Percentiles rank a stretch among this genome's conserved stretches.
Conservation (phyloP, 306 rosid genomes). For the Cicer judaicum region DNA sequence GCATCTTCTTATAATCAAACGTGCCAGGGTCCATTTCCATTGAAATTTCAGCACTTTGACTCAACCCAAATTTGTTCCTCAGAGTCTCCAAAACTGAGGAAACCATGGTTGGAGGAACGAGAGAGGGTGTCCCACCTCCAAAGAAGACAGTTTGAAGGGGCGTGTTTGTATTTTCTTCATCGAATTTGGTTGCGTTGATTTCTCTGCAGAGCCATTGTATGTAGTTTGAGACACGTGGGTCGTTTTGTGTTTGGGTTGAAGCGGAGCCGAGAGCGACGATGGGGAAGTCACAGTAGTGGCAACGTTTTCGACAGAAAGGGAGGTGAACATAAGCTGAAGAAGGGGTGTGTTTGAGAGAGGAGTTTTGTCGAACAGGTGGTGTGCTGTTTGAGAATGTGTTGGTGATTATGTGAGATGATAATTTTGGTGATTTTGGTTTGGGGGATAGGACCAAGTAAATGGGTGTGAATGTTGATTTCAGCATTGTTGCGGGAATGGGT, state of each 20-base stretch:
- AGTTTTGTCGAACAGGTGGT: slow-evolving; percentile 72
- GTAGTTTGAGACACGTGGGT: slow-evolving; percentile 77
- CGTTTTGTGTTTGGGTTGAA: slow-evolving; percentile 55
- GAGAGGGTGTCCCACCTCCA: slow-evolving; percentile 94
- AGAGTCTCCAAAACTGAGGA: slow-evolving; percentile 60
- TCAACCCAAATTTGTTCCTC: slow-evolving; percentile 65
- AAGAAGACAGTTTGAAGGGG: slow-evolving; percentile 85
- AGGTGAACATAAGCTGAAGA: slow-evolving; percentile 92
- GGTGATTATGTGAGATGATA: background rate
- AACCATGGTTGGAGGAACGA: slow-evolving; percentile 81
- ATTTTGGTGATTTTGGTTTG: slow-evolving; percentile 46
- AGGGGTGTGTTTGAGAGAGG: slow-evolving; percentile 53
- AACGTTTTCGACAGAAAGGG: slow-evolving; percentile 94
- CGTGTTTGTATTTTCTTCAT: slow-evolving; percentile 16
- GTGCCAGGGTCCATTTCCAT: slow-evolving; percentile 99
- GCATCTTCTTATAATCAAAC: slow-evolving; percentile 71
- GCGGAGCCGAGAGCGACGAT: slow-evolving; percentile 88
- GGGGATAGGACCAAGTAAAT: slow-evolving; percentile 56
- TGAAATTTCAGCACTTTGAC: slow-evolving; percentile 68
- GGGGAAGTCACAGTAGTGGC: slow-evolving; percentile 96
- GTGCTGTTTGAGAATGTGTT: slow-evolving; percentile 46
- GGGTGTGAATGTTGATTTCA: slow-evolving; percentile 65
- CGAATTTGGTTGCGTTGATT: slow-evolving; percentile 65
- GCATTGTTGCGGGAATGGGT: slow-evolving; percentile 43
- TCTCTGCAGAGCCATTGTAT: slow-evolving; percentile 73